Conservation (phyloP, 345 rosid species). For the Aethionema arabicum region DNA sequence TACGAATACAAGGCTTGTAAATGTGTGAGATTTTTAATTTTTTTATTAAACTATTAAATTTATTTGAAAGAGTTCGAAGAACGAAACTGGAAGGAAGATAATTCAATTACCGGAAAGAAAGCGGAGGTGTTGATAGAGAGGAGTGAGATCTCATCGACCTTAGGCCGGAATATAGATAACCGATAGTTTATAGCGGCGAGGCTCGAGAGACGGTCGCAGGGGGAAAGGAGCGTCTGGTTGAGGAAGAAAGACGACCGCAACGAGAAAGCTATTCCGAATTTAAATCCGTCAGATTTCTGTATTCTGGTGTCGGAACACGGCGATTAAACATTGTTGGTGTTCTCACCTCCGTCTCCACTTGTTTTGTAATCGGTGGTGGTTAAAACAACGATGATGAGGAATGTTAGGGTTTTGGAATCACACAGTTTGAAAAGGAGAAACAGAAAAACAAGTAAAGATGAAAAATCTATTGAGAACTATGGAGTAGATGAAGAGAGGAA, state of each 20-base stretch:
- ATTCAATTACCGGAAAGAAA: constrained; percentile 43
- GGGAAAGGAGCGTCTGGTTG: constrained; percentile 62
- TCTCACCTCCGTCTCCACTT: constrained; percentile 12
- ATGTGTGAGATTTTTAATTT: no score
- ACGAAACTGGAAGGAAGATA: no score
- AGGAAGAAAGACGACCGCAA: constrained; percentile 48
- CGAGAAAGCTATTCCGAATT: constrained; percentile 75
- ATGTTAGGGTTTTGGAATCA: constrained; percentile 26
- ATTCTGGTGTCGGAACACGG: constrained; percentile 79
- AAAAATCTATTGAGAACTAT: not conserved
- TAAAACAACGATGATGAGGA: constrained; percentile 12
- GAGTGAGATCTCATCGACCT: constrained; percentile 90
- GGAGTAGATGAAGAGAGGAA: constrained; percentile 5
- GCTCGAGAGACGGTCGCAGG: constrained; percentile 69
- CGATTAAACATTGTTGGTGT: constrained; percentile 48
- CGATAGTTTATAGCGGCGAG: constrained; percentile 58
- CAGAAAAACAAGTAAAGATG: no score
- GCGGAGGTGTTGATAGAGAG: constrained; percentile 80
- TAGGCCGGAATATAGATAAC: constrained; percentile 74
- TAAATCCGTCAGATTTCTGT: constrained; percentile 74
- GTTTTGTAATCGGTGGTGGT: not conserved
- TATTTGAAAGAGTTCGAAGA: not conserved
- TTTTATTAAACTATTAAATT: not conserved
- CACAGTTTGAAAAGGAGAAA: constrained; percentile 28
- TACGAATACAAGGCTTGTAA: no score